Base-by-base conservation (phyloP, 768 basidiomycete genomes). In the Punctularia strigosozonata region DNA sequence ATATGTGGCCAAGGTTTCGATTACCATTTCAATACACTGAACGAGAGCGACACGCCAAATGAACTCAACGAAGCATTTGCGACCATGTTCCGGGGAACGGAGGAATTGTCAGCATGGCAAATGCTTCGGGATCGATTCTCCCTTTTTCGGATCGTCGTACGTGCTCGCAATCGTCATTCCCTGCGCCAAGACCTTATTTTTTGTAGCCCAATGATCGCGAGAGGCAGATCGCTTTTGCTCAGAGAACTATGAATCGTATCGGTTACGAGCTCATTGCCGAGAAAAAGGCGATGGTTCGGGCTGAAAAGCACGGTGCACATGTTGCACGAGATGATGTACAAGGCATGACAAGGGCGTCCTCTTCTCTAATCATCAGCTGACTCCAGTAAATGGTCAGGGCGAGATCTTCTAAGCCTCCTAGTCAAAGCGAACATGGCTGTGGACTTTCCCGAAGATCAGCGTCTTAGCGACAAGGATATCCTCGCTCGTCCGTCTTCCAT, bases 341-440 rank as follows among this genome's bases (percentile, higher is more conserved):
- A n/a, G 57, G 60, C 14, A 47, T 58, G 56, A 48, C 54, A 36
- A 43, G 50, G 14, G 50, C 39, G 12, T 30, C 51, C n/a, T n/a
- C n/a, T n/a, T n/a, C n/a, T n/a, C n/a, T n/a, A n/a, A n/a, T n/a
- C n/a, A n/a, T n/a, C n/a, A n/a, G n/a, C n/a, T n/a, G n/a, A n/a
- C n/a, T n/a, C n/a, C n/a, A n/a, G n/a, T n/a, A n/a, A n/a, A n/a
- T n/a, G n/a, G n/a, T 37, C 37, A 1, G 58, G 57, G 18, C 61
- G 68, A 10, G 75, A 77, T 55, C 48, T 80, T 3, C 56, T 79
- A 2, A 71, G 70, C 0, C 48, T 77, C 14, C 55, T 79, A 3
- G 55, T 78, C 18, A 59, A 64, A 38, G 75, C 77, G 1, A 80
- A 80, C 46, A 67, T 73, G 55, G 64, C 69, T 1, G 67, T 63